Evolutionary conservation across 768 basidiomycete species (phyloP), one percentile per base, ranked within the genome.

Genomic region (Leccinum broughii): DNA sequence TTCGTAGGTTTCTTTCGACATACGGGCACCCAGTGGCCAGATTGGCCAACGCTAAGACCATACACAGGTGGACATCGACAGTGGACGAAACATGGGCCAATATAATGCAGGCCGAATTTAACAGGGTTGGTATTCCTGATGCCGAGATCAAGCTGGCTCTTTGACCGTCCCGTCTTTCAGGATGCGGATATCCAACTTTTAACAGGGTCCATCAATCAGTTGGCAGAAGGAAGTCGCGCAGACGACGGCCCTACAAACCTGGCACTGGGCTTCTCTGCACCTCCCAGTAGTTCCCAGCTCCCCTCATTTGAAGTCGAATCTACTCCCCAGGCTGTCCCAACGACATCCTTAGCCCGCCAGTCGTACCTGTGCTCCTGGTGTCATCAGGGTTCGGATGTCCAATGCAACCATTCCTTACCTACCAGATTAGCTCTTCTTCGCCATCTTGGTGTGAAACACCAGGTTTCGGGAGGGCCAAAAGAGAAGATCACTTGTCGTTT

Each of bases 301-400:
- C 55, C 51, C 0, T 22, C 37, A 1, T 34, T 35, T 0, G 48
- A 17, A 48, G 13, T 6, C 4, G 3, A 26, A 9, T 22, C 51
- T 3, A 3, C 39, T 11, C 5, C 51, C 15, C 15, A 35, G 17
- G 1, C 13, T 3, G 3, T 6, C 8, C 55, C 37, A 2, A 26
- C 26, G 1, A 56, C 54, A 35, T 17, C 0, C 30, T 32, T 49
- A 0, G 44, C 39, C 15, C 17, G 44, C 28, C 39, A 46, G 6
- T 46, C 39, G 5, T 64, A 64, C 37, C 11, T 0, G 7, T 70
- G 67, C 28, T 52, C 56, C 22, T 69, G 70, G 70, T 9, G n/a
- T 5, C 26, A n/a, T 1, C 41, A 63, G 2, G 30, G 15, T 15
- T 51, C 61, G 5, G 10, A 30, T 15, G 2, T 1, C 1, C 13